Evolutionary conservation across 139 green algal genomes (phyloP).

Genomic region (Ettlia oleoabundans): DNA sequence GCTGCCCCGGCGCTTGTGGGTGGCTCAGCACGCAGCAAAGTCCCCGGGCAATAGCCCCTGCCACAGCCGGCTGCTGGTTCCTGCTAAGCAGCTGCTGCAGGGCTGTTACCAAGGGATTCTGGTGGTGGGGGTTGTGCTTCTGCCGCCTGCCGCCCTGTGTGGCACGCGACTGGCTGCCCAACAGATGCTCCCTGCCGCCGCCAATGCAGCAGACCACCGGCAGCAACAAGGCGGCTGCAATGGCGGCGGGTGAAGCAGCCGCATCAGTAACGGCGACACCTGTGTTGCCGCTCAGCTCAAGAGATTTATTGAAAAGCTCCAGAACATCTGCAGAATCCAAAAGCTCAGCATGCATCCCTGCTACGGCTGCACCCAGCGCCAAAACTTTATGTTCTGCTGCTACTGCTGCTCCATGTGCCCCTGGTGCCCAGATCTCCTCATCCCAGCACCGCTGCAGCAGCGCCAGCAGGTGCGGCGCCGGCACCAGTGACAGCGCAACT

Average conservation of each 20-base stretch:
- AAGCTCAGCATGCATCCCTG: slow-evolving; percentile 20
- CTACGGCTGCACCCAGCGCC: slow-evolving; percentile 4
- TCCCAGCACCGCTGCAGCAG: not conserved
- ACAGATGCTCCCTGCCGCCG: not conserved
- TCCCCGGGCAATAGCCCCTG: not conserved
- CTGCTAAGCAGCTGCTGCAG: slow-evolving; percentile 13
- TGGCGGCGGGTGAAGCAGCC: not conserved
- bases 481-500: not conserved
- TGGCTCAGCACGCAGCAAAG: slow-evolving; percentile 19
- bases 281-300: not conserved
- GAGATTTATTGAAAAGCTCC: slow-evolving; percentile 6
- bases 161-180: slow-evolving; percentile 1
- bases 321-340: not conserved
- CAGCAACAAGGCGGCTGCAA: slow-evolving; percentile 23
- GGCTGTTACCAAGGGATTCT: not conserved
- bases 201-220: not conserved
- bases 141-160: slow-evolving; percentile 6
- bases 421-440: not conserved
- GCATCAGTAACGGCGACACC: not conserved
- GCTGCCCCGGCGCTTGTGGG: not conserved
- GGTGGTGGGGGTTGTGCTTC: not conserved
- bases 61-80: not conserved
- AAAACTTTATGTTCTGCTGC: not conserved
- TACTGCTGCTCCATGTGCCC: not conserved
- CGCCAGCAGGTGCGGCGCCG: not conserved